A percentile compares a stretch with the other conserved stretches of the same genome.
These are phyloP conservation scores for Trichophyton mentagrophytes DNA, from an alignment of 2,329 filamentous ascomycete species.

Conservation along the genomic window DNA sequence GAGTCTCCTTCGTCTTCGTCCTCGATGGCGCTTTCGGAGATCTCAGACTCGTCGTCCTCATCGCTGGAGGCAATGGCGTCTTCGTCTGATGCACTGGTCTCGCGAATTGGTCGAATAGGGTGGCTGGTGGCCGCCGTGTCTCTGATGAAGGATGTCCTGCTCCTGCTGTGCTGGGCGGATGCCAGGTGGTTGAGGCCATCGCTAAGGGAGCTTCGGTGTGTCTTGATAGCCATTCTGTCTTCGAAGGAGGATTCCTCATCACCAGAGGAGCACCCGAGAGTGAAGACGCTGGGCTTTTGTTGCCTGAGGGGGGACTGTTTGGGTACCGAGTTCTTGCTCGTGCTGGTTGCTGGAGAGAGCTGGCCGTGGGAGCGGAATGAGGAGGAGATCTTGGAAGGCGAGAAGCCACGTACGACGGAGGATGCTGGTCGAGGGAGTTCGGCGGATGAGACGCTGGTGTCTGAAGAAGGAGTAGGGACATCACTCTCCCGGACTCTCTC, in stretches of 20 bases:
- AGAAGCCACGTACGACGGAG: slow-evolving; percentile 76
- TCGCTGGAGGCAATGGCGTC: slow-evolving; percentile 49
- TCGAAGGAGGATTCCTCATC: slow-evolving; percentile 70
- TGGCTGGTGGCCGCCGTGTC: slow-evolving; percentile 49
- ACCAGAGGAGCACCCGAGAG: slow-evolving; percentile 71
- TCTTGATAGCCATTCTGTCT: slow-evolving; percentile 43
- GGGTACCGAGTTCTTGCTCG: slow-evolving; percentile 48
- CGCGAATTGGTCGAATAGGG: slow-evolving; percentile 51
- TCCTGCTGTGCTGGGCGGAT: slow-evolving; percentile 51
- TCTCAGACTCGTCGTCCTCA: slow-evolving; percentile 48
- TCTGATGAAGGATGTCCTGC: slow-evolving; percentile 76
- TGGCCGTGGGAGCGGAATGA: slow-evolving; percentile 52
- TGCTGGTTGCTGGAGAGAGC: slow-evolving; percentile 37
- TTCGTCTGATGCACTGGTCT: slow-evolving; percentile 39
- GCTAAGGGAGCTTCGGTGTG: slow-evolving; percentile 41
- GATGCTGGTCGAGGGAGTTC: slow-evolving; percentile 44
- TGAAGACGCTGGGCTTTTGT: slow-evolving; percentile 54
- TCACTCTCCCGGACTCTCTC: slow-evolving; percentile 35
- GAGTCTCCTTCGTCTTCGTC: slow-evolving; percentile 43
- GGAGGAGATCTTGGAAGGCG: slow-evolving; percentile 58
- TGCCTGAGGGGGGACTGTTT: slow-evolving; percentile 42
- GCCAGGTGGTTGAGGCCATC: slow-evolving; percentile 39
- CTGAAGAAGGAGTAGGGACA: slow-evolving; percentile 37
- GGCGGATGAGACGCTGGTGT: slow-evolving; percentile 47
- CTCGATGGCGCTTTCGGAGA: slow-evolving; percentile 73